A percentile compares a stretch with the other conserved stretches of the same genome.
phyloP scores from a whole-genome alignment of 306 rosid species.

The Cucumis sativus region Cucumber_9930_V3 NC_026657.2:3494501-3495000 shows the following conservation, averaged over 20 bases:
- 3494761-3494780: conserved; percentile 63
- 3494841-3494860: conserved; percentile 36
- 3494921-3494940: conserved; percentile 13
- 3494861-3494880: conserved; percentile 41
- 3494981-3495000: not conserved
- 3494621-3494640: not conserved
- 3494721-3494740: conserved; percentile 61
- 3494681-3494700: conserved; percentile 54
- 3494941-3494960: not conserved
- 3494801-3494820: conserved; percentile 57
- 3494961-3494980: not conserved
- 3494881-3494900: conserved; percentile 40
- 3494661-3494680: not conserved
- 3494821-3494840: conserved; percentile 62
- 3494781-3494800: conserved; percentile 57
- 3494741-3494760: conserved; percentile 67
- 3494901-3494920: conserved; percentile 34
- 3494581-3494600: not conserved
- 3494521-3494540: conserved; percentile 82
- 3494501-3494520: conserved; percentile 69
- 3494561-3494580: not conserved
- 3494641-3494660: not conserved
- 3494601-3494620: not conserved
- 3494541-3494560: conserved; percentile 6
- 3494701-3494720: conserved; percentile 58